These are phyloP conservation scores for Westerdykella sp. DNA, from an alignment of 2,329 filamentous ascomycete genomes.

Conservation along the genomic window DNA sequence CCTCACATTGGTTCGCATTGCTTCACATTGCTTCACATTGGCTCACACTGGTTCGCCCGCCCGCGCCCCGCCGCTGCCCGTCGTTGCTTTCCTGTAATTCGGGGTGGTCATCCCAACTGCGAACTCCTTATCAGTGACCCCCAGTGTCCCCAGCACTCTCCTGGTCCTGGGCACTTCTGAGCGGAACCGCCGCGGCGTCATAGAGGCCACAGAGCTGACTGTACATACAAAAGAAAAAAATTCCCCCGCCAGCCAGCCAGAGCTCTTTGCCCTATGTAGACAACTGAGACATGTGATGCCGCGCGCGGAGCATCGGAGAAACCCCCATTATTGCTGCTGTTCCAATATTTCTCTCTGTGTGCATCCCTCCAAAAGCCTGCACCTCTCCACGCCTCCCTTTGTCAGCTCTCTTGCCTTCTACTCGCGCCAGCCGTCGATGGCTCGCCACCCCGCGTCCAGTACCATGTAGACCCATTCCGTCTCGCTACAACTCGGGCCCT, in stretches of 20 bases:
- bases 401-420: too few relatives aligned
- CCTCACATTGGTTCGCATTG: constrained; percentile 23
- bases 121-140: constrained; percentile 24
- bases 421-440: too few relatives aligned
- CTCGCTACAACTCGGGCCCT: constrained; percentile 4
- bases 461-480: not conserved
- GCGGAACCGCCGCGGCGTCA: constrained; percentile 15
- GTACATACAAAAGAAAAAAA: too few relatives aligned
- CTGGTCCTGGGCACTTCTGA: too few relatives aligned
- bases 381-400: too few relatives aligned
- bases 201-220: not conserved
- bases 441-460: not conserved
- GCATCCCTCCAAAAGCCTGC: too few relatives aligned
- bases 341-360: too few relatives aligned
- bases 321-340: not conserved
- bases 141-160: too few relatives aligned
- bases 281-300: not conserved
- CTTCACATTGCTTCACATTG: constrained; percentile 6
- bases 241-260: too few relatives aligned
- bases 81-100: constrained; percentile 30
- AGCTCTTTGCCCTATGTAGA: too few relatives aligned
- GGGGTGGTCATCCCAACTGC: constrained; percentile 22
- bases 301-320: not conserved
- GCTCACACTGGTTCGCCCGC: constrained; percentile 7
- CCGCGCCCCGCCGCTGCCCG: constrained; percentile 7